These are phyloP conservation scores for Candida glaebosa DNA, from an alignment of 805 yeast genomes.

Conservation along the genomic window DNA sequence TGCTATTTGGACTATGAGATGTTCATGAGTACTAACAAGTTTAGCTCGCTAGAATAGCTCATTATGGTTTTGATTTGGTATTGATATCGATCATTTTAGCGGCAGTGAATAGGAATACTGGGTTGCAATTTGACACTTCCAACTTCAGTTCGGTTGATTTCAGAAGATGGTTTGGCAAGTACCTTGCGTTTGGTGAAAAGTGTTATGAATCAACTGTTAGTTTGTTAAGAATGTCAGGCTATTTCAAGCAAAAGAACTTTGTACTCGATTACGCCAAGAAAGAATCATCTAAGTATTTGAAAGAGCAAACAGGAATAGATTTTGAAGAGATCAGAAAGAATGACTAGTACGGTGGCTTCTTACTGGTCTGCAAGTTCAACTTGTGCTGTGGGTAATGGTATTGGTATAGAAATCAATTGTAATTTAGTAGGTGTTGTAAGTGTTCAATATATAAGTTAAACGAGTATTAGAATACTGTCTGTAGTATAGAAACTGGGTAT, in stretches of 20 bases:
- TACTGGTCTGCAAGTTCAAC: no score
- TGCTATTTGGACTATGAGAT: neutral
- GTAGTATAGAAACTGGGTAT: no score
- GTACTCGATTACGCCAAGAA: slow-evolving; percentile 31
- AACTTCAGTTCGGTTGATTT: slow-evolving; percentile 45
- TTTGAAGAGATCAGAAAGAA: slow-evolving; percentile 19
- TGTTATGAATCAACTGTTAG: slow-evolving; percentile 50
- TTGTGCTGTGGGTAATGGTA: no score
- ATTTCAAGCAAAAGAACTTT: slow-evolving; percentile 46
- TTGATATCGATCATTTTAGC: slow-evolving; percentile 80
- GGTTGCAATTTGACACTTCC: slow-evolving; percentile 54
- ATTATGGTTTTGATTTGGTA: slow-evolving; percentile 73
- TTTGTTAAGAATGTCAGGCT: slow-evolving; percentile 44
- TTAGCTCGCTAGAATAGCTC: slow-evolving; percentile 63
- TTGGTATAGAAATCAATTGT: no score
- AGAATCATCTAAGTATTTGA: slow-evolving; percentile 26
- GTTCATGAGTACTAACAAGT: neutral
- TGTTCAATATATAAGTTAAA: no score
- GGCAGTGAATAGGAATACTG: slow-evolving; percentile 81
- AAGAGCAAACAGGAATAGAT: slow-evolving; percentile 29
- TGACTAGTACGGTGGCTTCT: slow-evolving; percentile 6
- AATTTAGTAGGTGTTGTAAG: no score
- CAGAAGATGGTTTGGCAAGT: slow-evolving; percentile 48
- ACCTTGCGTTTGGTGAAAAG: slow-evolving; percentile 58
- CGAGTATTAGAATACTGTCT: no score